Conservation (phyloP, 139 green algal genomes). For the Ettlia oleoabundans region DNA sequence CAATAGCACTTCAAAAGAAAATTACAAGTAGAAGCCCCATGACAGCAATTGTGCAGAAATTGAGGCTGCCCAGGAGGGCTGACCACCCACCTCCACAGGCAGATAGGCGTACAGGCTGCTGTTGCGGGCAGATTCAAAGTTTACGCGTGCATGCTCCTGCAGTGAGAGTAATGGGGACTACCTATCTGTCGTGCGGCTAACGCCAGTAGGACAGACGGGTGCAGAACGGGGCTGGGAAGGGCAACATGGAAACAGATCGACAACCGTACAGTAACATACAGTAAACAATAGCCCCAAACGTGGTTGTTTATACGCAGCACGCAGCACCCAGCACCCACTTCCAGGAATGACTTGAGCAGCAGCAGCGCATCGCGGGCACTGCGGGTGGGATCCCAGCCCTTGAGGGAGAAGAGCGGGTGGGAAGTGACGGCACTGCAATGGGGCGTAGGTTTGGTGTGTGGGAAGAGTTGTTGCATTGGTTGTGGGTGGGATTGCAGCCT, state of each 20-base stretch:
- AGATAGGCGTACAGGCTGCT: slow-evolving; percentile 43
- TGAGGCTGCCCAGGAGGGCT: neutral
- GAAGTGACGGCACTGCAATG: slow-evolving; percentile 57
- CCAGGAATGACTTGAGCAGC: slow-evolving; percentile 63
- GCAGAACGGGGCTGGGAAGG: no score
- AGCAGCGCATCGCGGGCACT: slow-evolving; percentile 55
- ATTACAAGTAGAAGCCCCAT: no score
- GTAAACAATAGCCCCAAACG: no score
- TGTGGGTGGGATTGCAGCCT: no score
- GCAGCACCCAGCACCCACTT: no score
- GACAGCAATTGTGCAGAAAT: no score
- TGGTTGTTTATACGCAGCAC: no score
- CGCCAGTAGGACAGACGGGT: no score
- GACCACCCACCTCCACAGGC: slow-evolving; percentile 51
- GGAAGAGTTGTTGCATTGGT: neutral
- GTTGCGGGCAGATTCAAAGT: slow-evolving; percentile 57
- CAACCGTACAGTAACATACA: no score
- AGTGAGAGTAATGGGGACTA: neutral
- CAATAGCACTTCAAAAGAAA: no score
- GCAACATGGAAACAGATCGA: no score
- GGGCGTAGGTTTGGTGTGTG: neutral
- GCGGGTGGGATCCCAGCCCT: slow-evolving; percentile 77
- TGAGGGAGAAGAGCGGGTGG: slow-evolving; percentile 70
- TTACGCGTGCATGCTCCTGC: slow-evolving; percentile 49
- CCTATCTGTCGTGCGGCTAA: no score